Percentiles rank a stretch among this genome's conserved stretches.
These are phyloP conservation scores for Reticulascus tulasneorum DNA, from an alignment of 2,329 filamentous ascomycete genomes.

Conservation along the genomic window DNA sequence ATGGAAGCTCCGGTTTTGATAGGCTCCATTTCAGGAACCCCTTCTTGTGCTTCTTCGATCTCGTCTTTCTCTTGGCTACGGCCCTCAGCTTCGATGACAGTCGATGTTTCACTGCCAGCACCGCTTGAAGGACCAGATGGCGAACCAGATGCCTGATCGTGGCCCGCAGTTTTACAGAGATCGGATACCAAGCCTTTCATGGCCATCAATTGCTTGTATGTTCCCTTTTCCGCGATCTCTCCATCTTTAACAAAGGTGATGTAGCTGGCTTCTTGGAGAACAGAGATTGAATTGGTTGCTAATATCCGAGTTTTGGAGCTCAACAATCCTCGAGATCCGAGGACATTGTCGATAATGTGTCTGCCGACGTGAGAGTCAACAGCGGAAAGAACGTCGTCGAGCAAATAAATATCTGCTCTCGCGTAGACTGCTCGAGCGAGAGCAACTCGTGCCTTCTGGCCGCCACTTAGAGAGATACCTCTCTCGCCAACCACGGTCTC, in stretches of 20 bases:
- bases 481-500: slow-evolving; percentile 95
- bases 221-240: slow-evolving; percentile 79
- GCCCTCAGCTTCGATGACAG: slow-evolving; percentile 48
- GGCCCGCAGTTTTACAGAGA: slow-evolving; percentile 72
- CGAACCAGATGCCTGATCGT: slow-evolving; percentile 41
- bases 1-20: slow-evolving; percentile 55
- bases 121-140: slow-evolving; percentile 42
- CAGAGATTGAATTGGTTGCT: slow-evolving; percentile 91
- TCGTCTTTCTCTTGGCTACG: slow-evolving; percentile 56
- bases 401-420: slow-evolving; percentile 89
- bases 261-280: slow-evolving; percentile 83
- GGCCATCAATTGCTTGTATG: slow-evolving; percentile 84
- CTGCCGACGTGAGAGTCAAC: slow-evolving; percentile 97
- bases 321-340: slow-evolving; percentile 80
- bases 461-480: slow-evolving; percentile 91
- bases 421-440: slow-evolving; percentile 94
- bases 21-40: slow-evolving; percentile 69
- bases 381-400: slow-evolving; percentile 91
- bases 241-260: slow-evolving; percentile 83
- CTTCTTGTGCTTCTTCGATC: slow-evolving; percentile 75
- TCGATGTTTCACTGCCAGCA: slow-evolving; percentile 53
- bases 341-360: slow-evolving; percentile 90
- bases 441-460: slow-evolving; percentile 91
- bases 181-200: slow-evolving; percentile 90
- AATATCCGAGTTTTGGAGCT: slow-evolving; percentile 84